Conservation (phyloP, 768 basidiomycete genomes). For the Pisolithus tinctorius region DNA sequence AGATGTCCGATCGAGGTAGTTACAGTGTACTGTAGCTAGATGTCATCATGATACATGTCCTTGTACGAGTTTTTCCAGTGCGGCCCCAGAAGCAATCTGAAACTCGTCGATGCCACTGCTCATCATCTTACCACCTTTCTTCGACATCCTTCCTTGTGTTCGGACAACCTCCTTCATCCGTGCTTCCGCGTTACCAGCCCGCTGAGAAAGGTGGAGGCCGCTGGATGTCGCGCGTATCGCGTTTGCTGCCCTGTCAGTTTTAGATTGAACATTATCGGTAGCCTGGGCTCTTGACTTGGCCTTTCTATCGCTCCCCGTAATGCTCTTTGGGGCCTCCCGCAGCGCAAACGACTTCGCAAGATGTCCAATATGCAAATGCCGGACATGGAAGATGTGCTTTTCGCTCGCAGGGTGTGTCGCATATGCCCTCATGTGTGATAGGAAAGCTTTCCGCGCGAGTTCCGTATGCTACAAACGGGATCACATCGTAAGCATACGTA, state of each 20-base stretch:
- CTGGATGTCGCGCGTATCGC: slow-evolving; percentile 9
- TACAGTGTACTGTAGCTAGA: neutral
- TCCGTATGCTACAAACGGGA: slow-evolving; percentile 54
- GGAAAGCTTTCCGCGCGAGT: slow-evolving; percentile 78
- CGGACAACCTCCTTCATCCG: slow-evolving; percentile 87
- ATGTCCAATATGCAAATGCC: slow-evolving; percentile 91
- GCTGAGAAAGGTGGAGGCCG: slow-evolving; percentile 31
- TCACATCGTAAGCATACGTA: slow-evolving; percentile 4
- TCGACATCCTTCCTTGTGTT: slow-evolving; percentile 72
- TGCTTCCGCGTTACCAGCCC: slow-evolving; percentile 54
- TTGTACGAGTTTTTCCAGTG: slow-evolving; percentile 53
- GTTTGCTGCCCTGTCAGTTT: slow-evolving; percentile 2
- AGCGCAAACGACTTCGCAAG: slow-evolving; percentile 87
- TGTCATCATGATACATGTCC: slow-evolving; percentile 9
- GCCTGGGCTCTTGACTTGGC: neutral
- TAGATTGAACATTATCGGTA: neutral
- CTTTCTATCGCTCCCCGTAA: slow-evolving; percentile 24
- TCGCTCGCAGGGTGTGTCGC: slow-evolving; percentile 94
- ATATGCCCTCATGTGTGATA: slow-evolving; percentile 92
- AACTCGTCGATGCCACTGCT: slow-evolving; percentile 68
- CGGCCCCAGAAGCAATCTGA: slow-evolving; percentile 62
- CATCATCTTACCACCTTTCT: slow-evolving; percentile 71
- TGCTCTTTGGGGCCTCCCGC: slow-evolving; percentile 66
- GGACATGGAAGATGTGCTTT: slow-evolving; percentile 95
- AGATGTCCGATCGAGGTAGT: no score